phyloP scores from a whole-genome alignment of 768 basidiomycete species.

The Tylopilus felleus region DNA sequence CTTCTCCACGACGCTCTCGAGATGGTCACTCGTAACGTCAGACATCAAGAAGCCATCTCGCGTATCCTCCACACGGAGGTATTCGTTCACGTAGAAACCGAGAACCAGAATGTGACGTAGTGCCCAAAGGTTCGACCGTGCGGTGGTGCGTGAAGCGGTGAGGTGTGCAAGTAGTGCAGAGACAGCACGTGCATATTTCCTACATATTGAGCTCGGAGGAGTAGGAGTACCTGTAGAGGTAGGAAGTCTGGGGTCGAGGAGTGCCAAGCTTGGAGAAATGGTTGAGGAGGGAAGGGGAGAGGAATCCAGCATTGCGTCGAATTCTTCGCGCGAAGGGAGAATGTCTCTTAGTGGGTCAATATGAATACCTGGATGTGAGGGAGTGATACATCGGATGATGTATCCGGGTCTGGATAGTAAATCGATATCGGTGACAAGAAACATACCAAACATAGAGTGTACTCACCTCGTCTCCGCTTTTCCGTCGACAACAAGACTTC shows the following conservation, averaged over 20 bases:
- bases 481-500: slow-evolving; percentile 39
- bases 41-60: slow-evolving; percentile 46
- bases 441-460: background rate
- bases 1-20: slow-evolving; percentile 39
- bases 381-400: slow-evolving; percentile 38
- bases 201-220: slow-evolving; percentile 6
- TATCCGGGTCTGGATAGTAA: slow-evolving; percentile 41
- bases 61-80: slow-evolving; percentile 48
- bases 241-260: slow-evolving; percentile 59
- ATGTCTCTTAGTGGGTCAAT: slow-evolving; percentile 46
- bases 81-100: slow-evolving; percentile 60
- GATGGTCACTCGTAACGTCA: slow-evolving; percentile 20
- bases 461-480: slow-evolving; percentile 32
- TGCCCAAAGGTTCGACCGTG: slow-evolving; percentile 59
- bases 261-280: slow-evolving; percentile 51
- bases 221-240: slow-evolving; percentile 32
- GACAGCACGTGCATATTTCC: slow-evolving; percentile 59
- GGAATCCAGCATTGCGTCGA: slow-evolving; percentile 45
- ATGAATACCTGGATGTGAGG: slow-evolving; percentile 35
- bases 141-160: slow-evolving; percentile 54
- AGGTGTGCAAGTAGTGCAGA: slow-evolving; percentile 55
- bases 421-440: background rate
- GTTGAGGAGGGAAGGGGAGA: slow-evolving; percentile 43
- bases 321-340: slow-evolving; percentile 45
- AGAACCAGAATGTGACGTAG: slow-evolving; percentile 69